Evolutionary conservation across 164 flowering plant genomes (phyloP).

Genomic region (Vitis labrusca): DNA sequence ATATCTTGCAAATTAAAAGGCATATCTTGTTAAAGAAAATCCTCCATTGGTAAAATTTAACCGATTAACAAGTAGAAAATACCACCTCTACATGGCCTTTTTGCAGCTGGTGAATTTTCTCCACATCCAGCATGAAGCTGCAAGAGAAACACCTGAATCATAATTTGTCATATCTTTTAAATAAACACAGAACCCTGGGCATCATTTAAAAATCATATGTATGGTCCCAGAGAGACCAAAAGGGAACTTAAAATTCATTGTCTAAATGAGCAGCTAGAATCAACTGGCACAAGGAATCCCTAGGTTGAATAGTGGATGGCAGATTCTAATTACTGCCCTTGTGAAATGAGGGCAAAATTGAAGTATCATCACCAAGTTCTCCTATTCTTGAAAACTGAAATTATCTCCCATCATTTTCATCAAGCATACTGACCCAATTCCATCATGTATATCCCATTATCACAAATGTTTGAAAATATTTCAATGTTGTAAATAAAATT

Average conservation of each 20-base stretch:
- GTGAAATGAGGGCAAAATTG: too few species aligned
- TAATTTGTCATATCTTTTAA: neutral
- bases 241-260: too few species aligned
- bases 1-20: slow-evolving; percentile 16
- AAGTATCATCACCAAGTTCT: too few species aligned
- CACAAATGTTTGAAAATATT: too few species aligned
- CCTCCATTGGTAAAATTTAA: neutral
- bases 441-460: too few species aligned
- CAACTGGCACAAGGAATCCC: neutral
- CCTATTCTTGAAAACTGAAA: too few species aligned
- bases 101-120: slow-evolving; percentile 52
- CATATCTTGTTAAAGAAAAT: neutral
- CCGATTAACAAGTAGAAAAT: slow-evolving; percentile 4
- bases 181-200: neutral
- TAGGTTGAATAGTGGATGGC: too few species aligned
- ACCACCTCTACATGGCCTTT: slow-evolving; percentile 59
- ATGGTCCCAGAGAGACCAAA: neutral
- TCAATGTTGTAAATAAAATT: too few species aligned
- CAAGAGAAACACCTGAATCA: slow-evolving; percentile 19
- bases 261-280: too few species aligned
- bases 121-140: slow-evolving; percentile 91
- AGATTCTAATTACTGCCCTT: too few species aligned
- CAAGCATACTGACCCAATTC: too few species aligned
- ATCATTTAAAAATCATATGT: neutral
- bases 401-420: too few species aligned